Conservation (phyloP, 352 stramenopile species). For the Pythium phragmiticola region DNA sequence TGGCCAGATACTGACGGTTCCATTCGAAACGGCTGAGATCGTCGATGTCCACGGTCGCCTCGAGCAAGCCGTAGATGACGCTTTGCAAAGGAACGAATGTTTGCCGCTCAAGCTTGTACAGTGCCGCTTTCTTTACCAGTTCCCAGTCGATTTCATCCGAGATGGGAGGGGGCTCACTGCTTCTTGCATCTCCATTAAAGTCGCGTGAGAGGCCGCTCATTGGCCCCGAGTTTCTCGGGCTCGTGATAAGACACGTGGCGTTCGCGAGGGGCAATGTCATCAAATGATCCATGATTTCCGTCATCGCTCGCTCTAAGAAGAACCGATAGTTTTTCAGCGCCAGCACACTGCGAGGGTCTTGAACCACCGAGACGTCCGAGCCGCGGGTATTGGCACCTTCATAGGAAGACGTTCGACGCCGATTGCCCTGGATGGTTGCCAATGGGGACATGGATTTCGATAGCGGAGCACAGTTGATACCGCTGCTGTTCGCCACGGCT, state of each 20-base stretch:
- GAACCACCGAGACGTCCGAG: constrained; percentile 26
- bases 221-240: constrained; percentile 9
- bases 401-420: constrained; percentile 17
- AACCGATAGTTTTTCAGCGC: constrained; percentile 75
- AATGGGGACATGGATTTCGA: constrained; percentile 21
- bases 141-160: constrained; percentile 43
- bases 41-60: constrained; percentile 31
- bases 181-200: not conserved
- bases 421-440: constrained; percentile 7
- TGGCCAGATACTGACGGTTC: constrained; percentile 42
- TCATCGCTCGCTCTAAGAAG: constrained; percentile 64
- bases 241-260: constrained; percentile 25
- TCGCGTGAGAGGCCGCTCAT: not conserved
- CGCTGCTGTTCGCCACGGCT: not conserved
- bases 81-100: constrained; percentile 72
- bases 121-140: constrained; percentile 39
- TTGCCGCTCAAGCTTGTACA: constrained; percentile 63
- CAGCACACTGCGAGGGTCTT: constrained; percentile 51
- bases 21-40: constrained; percentile 56
- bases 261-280: constrained; percentile 15
- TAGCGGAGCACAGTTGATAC: constrained; percentile 4
- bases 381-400: constrained; percentile 14
- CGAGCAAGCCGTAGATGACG: constrained; percentile 62
- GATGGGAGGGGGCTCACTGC: constrained; percentile 9
- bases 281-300: constrained; percentile 50